Evolutionary conservation across 2,329 filamentous ascomycete genomes (phyloP).

Genomic region (Alternaria ventricosa): DNA sequence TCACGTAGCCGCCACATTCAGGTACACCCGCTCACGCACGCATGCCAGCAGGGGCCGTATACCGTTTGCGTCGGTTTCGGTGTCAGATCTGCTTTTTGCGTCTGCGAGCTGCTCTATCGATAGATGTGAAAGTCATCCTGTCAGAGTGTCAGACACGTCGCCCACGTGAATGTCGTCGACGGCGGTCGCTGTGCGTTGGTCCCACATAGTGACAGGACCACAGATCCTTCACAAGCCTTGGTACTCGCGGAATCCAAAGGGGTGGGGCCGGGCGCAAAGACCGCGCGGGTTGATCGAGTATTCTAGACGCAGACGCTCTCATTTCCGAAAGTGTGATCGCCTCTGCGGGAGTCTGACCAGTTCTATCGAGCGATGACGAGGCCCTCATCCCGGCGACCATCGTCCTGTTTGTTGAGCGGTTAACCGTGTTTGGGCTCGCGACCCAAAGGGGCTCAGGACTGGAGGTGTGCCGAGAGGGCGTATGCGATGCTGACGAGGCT

Average conservation of each 20-base stretch:
- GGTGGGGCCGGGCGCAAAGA: slow-evolving; percentile 9
- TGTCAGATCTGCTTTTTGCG: not conserved
- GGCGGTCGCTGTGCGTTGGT: not conserved
- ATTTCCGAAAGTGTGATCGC: slow-evolving; percentile 7
- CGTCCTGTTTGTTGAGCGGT: not conserved
- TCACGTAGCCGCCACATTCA: slow-evolving; percentile 16
- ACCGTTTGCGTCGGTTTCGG: slow-evolving; percentile 1
- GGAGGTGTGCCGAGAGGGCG: not conserved
- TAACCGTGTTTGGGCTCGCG: not conserved
- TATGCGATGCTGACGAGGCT: slow-evolving; percentile 7
- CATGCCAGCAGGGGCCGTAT: not conserved
- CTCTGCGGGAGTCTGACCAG: slow-evolving; percentile 4
- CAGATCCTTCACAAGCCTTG: slow-evolving; percentile 4
- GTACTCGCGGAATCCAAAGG: slow-evolving; percentile 5
- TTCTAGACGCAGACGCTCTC: slow-evolving; percentile 10
- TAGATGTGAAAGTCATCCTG: not conserved
- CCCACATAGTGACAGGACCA: slow-evolving; percentile 1
- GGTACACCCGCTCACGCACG: slow-evolving; percentile 11
- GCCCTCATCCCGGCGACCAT: not conserved
- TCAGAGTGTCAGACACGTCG: not conserved
- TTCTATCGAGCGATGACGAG: slow-evolving; percentile 3
- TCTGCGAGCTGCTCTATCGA: not conserved
- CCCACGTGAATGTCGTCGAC: not conserved
- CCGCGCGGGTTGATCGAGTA: slow-evolving; percentile 9
- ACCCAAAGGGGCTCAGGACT: not conserved